Percentiles rank a stretch among this genome's conserved stretches.
phyloP scores from a whole-genome alignment of 257 asterid species.

The Forsythia viridissima region DNA sequence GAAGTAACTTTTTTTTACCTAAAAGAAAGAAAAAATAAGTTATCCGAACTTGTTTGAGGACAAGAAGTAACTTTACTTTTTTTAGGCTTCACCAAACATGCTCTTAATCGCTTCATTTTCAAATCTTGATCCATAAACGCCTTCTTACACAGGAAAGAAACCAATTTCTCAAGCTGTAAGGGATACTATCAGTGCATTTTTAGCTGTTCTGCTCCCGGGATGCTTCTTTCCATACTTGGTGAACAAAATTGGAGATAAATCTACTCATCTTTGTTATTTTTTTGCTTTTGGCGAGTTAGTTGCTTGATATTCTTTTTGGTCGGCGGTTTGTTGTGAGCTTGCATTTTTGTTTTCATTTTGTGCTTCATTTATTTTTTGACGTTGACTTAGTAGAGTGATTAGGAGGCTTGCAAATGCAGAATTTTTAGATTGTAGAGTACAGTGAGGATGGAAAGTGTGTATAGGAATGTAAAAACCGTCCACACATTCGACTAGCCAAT shows the following conservation, averaged over 20 bases:
- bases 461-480: slow-evolving; percentile 51
- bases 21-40: neutral
- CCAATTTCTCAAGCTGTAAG: slow-evolving; percentile 35
- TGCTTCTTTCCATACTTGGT: slow-evolving; percentile 31
- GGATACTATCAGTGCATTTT: slow-evolving; percentile 59
- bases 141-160: slow-evolving; percentile 28
- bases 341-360: slow-evolving; percentile 29
- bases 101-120: slow-evolving; percentile 1
- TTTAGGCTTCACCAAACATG: neutral
- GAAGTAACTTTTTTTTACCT: neutral
- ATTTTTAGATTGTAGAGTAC: slow-evolving; percentile 37
- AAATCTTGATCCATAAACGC: slow-evolving; percentile 16
- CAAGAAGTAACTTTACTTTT: neutral
- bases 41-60: neutral
- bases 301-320: slow-evolving; percentile 53
- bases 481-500: slow-evolving; percentile 43
- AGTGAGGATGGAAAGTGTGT: slow-evolving; percentile 45
- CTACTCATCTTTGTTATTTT: neutral
- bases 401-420: slow-evolving; percentile 45
- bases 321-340: slow-evolving; percentile 63
- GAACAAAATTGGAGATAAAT: slow-evolving; percentile 27
- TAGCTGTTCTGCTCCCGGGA: slow-evolving; percentile 62
- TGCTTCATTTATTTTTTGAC: slow-evolving; percentile 29
- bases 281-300: slow-evolving; percentile 31
- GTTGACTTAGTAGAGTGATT: slow-evolving; percentile 39